phyloP scores from a whole-genome alignment of 108 stramenopile species.

The Cyclotella distinguenda region DNA sequence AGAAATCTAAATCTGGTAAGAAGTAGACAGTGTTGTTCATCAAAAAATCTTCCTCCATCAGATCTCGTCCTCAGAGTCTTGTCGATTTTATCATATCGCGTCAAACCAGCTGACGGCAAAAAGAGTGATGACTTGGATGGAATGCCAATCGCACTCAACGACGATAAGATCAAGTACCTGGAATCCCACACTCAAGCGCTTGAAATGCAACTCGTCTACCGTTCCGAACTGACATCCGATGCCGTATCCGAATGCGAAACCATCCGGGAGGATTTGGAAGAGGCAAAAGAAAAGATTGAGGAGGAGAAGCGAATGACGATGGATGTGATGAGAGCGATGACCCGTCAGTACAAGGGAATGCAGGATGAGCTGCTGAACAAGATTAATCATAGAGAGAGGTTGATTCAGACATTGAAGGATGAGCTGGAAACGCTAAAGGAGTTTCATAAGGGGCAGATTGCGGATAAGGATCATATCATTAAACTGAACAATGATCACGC shows the following conservation, averaged over 20 bases:
- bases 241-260: conserved; percentile 22
- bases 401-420: conserved; percentile 68
- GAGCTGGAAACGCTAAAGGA: conserved; percentile 57
- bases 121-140: conserved; percentile 29
- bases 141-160: conserved; percentile 21
- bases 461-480: conserved; percentile 64
- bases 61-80: no score
- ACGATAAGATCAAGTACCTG: conserved; percentile 48
- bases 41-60: no score
- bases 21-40: no score
- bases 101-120: background rate
- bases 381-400: conserved; percentile 68
- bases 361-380: conserved; percentile 78
- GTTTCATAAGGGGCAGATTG: conserved; percentile 46
- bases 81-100: no score
- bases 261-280: conserved; percentile 35
- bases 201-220: conserved; percentile 32
- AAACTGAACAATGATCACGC: conserved; percentile 64
- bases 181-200: conserved; percentile 33
- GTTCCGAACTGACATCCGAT: conserved; percentile 35
- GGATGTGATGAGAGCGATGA: conserved; percentile 77
- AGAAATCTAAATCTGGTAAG: conserved; percentile 26
- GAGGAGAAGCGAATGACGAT: conserved; percentile 59
- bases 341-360: conserved; percentile 88
- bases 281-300: conserved; percentile 58